phyloP scores from a whole-genome alignment of 2,329 filamentous ascomycete genomes.

The Anthostomella pinea region DNA sequence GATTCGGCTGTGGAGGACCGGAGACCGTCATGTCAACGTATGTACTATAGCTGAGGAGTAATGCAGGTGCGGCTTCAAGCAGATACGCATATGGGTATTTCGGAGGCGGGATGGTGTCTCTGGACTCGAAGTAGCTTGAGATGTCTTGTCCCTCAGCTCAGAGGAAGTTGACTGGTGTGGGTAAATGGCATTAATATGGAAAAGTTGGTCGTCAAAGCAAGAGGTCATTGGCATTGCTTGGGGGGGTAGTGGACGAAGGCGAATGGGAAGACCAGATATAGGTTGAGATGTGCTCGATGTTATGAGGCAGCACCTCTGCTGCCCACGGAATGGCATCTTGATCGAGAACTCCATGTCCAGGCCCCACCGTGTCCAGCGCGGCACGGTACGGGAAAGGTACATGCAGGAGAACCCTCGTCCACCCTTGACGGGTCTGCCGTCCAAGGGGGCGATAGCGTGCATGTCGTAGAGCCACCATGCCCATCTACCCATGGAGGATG shows the following conservation, averaged over 20 bases:
- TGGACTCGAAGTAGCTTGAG: constrained; percentile 25
- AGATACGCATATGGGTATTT: constrained; percentile 24
- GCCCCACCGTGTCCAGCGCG: constrained; percentile 17
- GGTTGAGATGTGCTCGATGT: constrained; percentile 28
- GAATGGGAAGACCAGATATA: constrained; percentile 33
- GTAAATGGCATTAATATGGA: constrained; percentile 43
- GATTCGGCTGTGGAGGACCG: constrained; percentile 41
- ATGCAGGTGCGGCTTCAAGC: constrained; percentile 25
- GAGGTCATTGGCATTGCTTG: constrained; percentile 34
- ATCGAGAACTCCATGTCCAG: constrained; percentile 11
- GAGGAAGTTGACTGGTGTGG: constrained; percentile 39
- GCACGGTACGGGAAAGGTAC: constrained; percentile 22
- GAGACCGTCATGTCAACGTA: constrained; percentile 47
- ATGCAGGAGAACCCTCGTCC: constrained; percentile 16
- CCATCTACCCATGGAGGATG: constrained; percentile 10
- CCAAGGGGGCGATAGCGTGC: constrained; percentile 22
- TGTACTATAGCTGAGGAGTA: constrained; percentile 20
- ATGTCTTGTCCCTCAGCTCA: constrained; percentile 30
- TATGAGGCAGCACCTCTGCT: constrained; percentile 11
- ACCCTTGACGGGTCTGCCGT: constrained; percentile 14
- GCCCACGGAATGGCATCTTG: too few relatives aligned
- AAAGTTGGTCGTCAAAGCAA: constrained; percentile 34
- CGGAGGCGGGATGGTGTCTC: constrained; percentile 19
- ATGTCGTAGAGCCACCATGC: constrained; percentile 14
- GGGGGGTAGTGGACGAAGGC: constrained; percentile 31